A percentile compares a stretch with the other conserved stretches of the same genome.
Conservation (phyloP, 352 stramenopile genomes). For the Pythium biforme region DNA sequence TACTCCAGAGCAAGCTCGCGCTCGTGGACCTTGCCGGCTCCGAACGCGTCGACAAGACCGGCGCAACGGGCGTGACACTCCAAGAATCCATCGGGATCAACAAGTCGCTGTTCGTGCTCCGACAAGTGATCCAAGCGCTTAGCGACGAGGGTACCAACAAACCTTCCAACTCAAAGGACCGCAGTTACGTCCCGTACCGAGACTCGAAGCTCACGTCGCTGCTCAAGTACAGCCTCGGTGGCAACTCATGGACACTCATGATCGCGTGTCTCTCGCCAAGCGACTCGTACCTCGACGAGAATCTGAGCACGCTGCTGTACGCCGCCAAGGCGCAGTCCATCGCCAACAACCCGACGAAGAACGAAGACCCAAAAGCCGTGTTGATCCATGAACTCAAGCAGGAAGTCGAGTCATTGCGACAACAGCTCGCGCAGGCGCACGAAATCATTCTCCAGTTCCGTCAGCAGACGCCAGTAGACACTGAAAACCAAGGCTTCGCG, state of each 20-base stretch:
- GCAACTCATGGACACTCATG: conserved; percentile 68
- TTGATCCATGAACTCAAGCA: conserved; percentile 48
- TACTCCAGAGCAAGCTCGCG: conserved; percentile 51
- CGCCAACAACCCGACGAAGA: conserved; percentile 47
- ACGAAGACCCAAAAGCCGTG: conserved; percentile 43
- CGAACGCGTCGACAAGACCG: conserved; percentile 58
- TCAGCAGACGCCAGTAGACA: background rate
- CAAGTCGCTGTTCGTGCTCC: conserved; percentile 60
- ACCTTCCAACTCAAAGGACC: conserved; percentile 10
- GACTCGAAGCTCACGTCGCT: conserved; percentile 67
- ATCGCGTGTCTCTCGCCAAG: conserved; percentile 62
- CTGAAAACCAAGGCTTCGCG: background rate
- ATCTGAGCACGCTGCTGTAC: conserved; percentile 66
- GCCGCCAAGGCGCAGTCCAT: conserved; percentile 56
- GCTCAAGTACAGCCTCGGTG: conserved; percentile 58
- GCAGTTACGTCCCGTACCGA: conserved; percentile 52
- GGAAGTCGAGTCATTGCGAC: conserved; percentile 30
- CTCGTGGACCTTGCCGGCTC: conserved; percentile 66
- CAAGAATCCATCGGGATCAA: conserved; percentile 66
- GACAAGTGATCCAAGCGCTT: conserved; percentile 55
- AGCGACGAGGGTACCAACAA: conserved; percentile 35
- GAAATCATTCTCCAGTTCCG: conserved; percentile 45
- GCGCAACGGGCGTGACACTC: conserved; percentile 47
- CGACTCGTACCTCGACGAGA: conserved; percentile 53
- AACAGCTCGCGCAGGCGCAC: conserved; percentile 38